These are phyloP conservation scores for Termitomyces sp. DNA, from an alignment of 768 basidiomycete genomes.

Conservation along the genomic window DNA sequence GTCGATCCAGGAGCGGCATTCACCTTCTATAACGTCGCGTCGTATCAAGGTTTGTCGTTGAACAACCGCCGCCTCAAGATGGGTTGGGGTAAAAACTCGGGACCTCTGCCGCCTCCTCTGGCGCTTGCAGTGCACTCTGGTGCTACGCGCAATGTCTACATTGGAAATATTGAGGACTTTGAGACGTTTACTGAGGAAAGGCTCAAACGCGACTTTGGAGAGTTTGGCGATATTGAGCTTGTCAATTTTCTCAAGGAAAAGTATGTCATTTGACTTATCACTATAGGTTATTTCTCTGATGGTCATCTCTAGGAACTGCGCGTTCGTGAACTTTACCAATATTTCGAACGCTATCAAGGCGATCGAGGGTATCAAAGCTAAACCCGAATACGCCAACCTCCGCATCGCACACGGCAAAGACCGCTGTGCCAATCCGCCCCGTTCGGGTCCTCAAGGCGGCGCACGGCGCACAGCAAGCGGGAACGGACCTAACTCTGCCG, in stretches of 20 bases:
- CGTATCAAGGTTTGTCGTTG: slow-evolving; percentile 83
- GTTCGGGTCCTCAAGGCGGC: slow-evolving; percentile 74
- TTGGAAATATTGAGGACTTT: slow-evolving; percentile 94
- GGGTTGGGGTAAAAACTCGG: slow-evolving; percentile 97
- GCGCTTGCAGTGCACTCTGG: slow-evolving; percentile 90
- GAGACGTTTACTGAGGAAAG: slow-evolving; percentile 88
- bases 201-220: slow-evolving; percentile 89
- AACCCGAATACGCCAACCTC: slow-evolving; percentile 85
- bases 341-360: slow-evolving; percentile 96
- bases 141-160: slow-evolving; percentile 94
- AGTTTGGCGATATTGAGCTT: slow-evolving; percentile 95
- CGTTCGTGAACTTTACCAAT: slow-evolving; percentile 95
- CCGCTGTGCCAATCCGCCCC: slow-evolving; percentile 89
- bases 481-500: slow-evolving; percentile 28
- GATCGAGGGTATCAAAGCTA: slow-evolving; percentile 92
- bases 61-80: slow-evolving; percentile 95
- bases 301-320: slow-evolving; percentile 70
- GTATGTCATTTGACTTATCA: slow-evolving; percentile 42
- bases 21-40: slow-evolving; percentile 92
- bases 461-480: slow-evolving; percentile 30
- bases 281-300: neutral
- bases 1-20: slow-evolving; percentile 91
- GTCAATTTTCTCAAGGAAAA: slow-evolving; percentile 96
- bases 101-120: slow-evolving; percentile 78
- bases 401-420: slow-evolving; percentile 96